phyloP scores from a whole-genome alignment of 2,329 filamentous ascomycete genomes.

The Exophiala dermatitidis region DNA sequence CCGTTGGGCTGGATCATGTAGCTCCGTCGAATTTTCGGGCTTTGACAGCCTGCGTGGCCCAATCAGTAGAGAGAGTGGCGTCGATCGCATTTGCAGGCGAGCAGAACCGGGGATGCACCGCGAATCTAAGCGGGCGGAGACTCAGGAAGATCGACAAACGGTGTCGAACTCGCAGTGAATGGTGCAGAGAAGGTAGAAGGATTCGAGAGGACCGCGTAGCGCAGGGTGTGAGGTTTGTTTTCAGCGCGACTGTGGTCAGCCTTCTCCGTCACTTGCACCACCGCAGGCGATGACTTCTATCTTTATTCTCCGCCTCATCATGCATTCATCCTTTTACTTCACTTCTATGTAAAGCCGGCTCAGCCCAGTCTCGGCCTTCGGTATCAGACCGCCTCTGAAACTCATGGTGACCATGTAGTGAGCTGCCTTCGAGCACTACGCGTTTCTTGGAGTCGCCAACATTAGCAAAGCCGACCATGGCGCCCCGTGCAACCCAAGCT shows the following conservation, averaged over 20 bases:
- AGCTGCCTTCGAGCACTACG: no score
- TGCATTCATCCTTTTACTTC: not conserved
- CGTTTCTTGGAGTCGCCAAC: not conserved
- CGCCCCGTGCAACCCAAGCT: not conserved
- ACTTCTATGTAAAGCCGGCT: not conserved
- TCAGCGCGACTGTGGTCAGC: not conserved
- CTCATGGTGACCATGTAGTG: no score
- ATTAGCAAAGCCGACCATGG: conserved; percentile 1
- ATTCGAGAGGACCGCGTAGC: not conserved
- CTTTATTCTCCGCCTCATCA: not conserved
- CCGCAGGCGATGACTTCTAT: not conserved
- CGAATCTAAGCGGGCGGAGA: not conserved
- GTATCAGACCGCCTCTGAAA: no score
- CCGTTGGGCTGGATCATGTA: conserved; percentile 3
- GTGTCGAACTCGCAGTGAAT: not conserved
- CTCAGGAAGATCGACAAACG: conserved; percentile 1
- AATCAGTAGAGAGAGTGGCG: not conserved
- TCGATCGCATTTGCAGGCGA: not conserved
- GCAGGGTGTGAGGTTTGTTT: not conserved
- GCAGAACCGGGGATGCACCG: not conserved
- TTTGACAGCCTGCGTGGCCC: not conserved
- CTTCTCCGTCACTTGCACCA: conserved; percentile 1
- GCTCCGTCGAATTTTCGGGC: conserved; percentile 1
- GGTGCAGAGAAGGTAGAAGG: not conserved
- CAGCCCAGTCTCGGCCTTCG: not conserved